A percentile compares a stretch with the other conserved stretches of the same genome.
Evolutionary conservation across 163 green algal species (phyloP).

Genomic region (Chlamydomonas reinhardtii): DNA sequence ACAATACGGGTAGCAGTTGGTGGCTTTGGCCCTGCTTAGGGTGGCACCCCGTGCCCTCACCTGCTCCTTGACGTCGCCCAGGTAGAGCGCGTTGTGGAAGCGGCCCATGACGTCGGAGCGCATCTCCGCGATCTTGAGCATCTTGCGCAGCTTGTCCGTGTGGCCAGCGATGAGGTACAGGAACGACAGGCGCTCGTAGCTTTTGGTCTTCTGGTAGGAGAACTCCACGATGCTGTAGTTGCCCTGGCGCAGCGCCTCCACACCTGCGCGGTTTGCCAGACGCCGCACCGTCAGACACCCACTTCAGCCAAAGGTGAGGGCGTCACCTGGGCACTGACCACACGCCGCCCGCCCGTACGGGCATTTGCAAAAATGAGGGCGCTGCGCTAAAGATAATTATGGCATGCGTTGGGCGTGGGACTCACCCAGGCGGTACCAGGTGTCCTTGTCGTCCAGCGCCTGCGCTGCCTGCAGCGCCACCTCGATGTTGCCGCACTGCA

Average conservation of each 20-base stretch:
- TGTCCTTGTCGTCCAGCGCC: conserved; percentile 95
- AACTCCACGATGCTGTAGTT: conserved; percentile 99
- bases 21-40: too few species aligned
- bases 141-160: conserved; percentile 96
- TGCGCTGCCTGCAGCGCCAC: conserved; percentile 94
- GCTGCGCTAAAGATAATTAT: too few species aligned
- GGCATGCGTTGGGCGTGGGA: too few species aligned
- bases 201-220: conserved; percentile 99
- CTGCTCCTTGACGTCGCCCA: conserved; percentile 92
- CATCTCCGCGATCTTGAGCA: conserved; percentile 99
- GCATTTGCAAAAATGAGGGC: too few species aligned
- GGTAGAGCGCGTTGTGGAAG: conserved; percentile 98
- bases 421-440: conserved; percentile 92
- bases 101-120: conserved; percentile 92
- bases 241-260: conserved; percentile 96
- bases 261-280: conserved; percentile 53
- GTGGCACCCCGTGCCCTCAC: conserved; percentile 55
- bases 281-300: too few species aligned
- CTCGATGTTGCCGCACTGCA: conserved; percentile 97
- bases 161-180: conserved; percentile 98
- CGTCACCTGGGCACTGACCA: too few species aligned
- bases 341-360: too few species aligned
- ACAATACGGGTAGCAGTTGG: too few species aligned
- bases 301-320: too few species aligned
- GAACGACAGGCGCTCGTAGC: conserved; percentile 98